Evolutionary conservation across 2,329 filamentous ascomycete genomes (phyloP), one percentile per base, ranked within the genome.

Genomic region (Kalmusia sp.): DNA sequence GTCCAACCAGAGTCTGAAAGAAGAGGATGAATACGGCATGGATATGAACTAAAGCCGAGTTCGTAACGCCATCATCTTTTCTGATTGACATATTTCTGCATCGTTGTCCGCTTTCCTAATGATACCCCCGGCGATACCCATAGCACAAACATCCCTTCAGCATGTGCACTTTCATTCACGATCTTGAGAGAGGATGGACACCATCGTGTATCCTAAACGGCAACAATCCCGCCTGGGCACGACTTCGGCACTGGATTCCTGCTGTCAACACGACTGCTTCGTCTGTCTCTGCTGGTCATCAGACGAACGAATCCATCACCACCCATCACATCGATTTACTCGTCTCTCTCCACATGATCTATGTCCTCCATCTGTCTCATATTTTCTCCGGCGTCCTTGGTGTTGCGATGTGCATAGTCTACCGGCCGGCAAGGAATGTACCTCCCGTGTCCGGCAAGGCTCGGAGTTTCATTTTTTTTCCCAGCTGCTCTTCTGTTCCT

Each of bases 21-120:
- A 96, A 73, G 93, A 97, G 76, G 93, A 97, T 64, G 93, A 96
- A 77, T 96, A 70, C 69, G 87, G 86, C 69, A 96, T 96, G 90
- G 91, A 95, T 61, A 71, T 74, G 69, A 65, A 65, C 50, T 74
- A 63, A 71, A 46, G 43, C 44, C 46, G 35, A 25, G 45, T n/a
- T n/a, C n/a, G n/a, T n/a, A n/a, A 28, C 40, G 19, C 49, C 43
- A 39, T 50, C 57, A 50, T 55, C 40, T 43, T 49, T 54, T 55
- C 49, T 58, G 54, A 48, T 60, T 52, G 53, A 58, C 62, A 30
- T 34, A 47, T 43, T 53, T 45, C 48, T 50, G 31, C 55, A 51
- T 61, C 40, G 48, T 51, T 55, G 34, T 51, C 54, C 39, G 30
- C 37, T 65, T 69, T 68, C 58, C 58, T 62, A 57, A 62, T 68